Evolutionary conservation across 2,329 filamentous ascomycete genomes (phyloP), one percentile per base, ranked within the genome.

Genomic region (Botrytis medusae): DNA sequence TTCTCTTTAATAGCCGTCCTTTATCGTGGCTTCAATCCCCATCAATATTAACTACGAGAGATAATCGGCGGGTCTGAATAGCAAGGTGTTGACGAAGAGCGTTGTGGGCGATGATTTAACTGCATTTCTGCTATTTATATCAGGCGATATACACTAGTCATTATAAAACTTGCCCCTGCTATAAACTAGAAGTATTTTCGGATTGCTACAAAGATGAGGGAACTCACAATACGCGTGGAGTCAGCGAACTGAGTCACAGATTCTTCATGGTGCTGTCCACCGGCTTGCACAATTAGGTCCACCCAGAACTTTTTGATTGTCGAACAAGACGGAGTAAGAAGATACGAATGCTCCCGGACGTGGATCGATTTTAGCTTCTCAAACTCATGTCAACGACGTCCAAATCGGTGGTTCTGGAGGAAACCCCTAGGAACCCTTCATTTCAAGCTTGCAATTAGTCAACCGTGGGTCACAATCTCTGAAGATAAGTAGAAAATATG

Each of bases 311-410:
- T 29, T 54, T 18, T n/a, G 2, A n/a, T 29, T 18, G 51, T 18
- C 14, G 51, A n/a, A 54, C 14, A 29, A 4, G 14, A 54, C 0
- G n/a, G n/a, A 18, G 6, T 54, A 4, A 16, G 0, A 54, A 29
- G 4, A 29, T 18, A 4, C 6, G 16, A 5, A n/a, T 54, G 1
- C 8, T 54, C 5, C 5, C 29, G 12, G 10, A 54, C 1, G 0
- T 54, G 14, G 2, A 3, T 14, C n/a, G 29, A 54, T 29, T 29
- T n/a, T 18, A 18, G 29, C 8, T 4, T 54, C 6, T 9, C 0
- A 29, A 7, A n/a, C 12, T 51, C 2, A 14, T 7, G 6, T 7
- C 25, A 51, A 14, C 25, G 4, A 51, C 25, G 14, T 51, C 25
- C 22, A n/a, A 6, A 51, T n/a, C 4, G 48, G 6, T 18, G 51